Evolutionary conservation across 2,329 filamentous ascomycete species (phyloP).

Genomic region (Colletotrichum filicis): DNA sequence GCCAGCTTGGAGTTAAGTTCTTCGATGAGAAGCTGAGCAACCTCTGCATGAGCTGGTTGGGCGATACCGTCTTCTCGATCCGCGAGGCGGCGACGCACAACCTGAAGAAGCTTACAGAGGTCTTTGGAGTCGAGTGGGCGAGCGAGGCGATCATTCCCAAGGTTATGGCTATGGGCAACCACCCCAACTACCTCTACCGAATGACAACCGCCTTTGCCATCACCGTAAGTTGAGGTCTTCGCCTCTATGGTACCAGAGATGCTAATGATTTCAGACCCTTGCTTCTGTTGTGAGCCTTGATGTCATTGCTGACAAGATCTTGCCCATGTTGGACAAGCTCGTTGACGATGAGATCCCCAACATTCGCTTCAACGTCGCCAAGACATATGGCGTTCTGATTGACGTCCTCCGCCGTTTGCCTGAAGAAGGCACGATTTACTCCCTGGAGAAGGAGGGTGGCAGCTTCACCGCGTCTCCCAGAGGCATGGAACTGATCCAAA

Average conservation of each 20-base stretch:
- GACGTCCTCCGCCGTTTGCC: conserved; percentile 92
- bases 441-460: conserved; percentile 81
- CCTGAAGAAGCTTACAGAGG: conserved; percentile 97
- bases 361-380: conserved; percentile 99
- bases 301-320: conserved; percentile 91
- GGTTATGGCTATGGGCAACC: conserved; percentile 97
- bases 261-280: conserved; percentile 75
- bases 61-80: conserved; percentile 98
- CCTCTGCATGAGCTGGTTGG: conserved; percentile 98
- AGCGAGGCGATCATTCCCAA: conserved; percentile 97
- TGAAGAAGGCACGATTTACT: conserved; percentile 85
- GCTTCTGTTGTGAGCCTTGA: conserved; percentile 92
- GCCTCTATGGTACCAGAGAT: conserved; percentile 27
- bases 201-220: conserved; percentile 99
- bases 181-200: conserved; percentile 98
- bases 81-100: conserved; percentile 97
- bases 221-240: conserved; percentile 73
- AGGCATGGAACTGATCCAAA: conserved; percentile 83
- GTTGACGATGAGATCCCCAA: conserved; percentile 96
- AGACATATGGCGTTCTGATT: conserved; percentile 93
- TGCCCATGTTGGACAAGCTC: conserved; percentile 96
- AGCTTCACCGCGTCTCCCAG: conserved; percentile 73
- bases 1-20: conserved; percentile 95
- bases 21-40: conserved; percentile 97
- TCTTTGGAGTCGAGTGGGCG: conserved; percentile 98